phyloP scores from a whole-genome alignment of 139 green algal genomes.

The Marvania coccoides region DNA sequence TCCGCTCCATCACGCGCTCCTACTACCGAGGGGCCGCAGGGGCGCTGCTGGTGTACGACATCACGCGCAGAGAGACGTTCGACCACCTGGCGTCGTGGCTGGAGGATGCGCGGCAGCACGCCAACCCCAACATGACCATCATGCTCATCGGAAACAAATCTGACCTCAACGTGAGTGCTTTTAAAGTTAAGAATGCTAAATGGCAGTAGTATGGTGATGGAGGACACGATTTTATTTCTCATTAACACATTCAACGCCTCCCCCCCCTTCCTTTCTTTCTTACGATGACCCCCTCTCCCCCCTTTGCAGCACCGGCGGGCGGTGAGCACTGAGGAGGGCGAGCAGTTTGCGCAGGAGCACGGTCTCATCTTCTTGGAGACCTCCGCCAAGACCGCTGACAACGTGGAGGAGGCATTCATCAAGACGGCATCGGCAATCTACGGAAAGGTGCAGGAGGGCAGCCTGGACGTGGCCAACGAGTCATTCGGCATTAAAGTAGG shows the following conservation, averaged over 20 bases:
- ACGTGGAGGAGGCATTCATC: slow-evolving; percentile 99
- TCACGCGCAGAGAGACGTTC: slow-evolving; percentile 97
- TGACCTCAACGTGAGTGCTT: slow-evolving; percentile 73
- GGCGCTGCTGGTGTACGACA: slow-evolving; percentile 98
- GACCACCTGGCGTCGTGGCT: slow-evolving; percentile 96
- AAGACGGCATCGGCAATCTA: slow-evolving; percentile 96
- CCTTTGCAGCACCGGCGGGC: slow-evolving; percentile 69
- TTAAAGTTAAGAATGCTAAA: too few relatives aligned
- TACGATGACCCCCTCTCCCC: neutral
- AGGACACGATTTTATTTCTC: too few relatives aligned
- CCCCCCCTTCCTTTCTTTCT: neutral
- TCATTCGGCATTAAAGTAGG: slow-evolving; percentile 96
- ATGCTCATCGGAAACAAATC: slow-evolving; percentile 99
- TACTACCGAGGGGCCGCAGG: slow-evolving; percentile 99
- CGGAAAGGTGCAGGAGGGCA: slow-evolving; percentile 91
- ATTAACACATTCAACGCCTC: neutral
- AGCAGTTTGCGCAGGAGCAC: slow-evolving; percentile 97
- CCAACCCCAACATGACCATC: slow-evolving; percentile 99
- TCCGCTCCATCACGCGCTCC: slow-evolving; percentile 92
- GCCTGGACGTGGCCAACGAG: slow-evolving; percentile 98
- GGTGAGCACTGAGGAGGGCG: slow-evolving; percentile 95
- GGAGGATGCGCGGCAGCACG: slow-evolving; percentile 97
- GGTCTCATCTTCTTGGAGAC: slow-evolving; percentile 99
- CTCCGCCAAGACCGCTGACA: slow-evolving; percentile 93
- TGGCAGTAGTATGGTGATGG: neutral